Evolutionary conservation across 2,329 filamentous ascomycete species (phyloP), one percentile per base, ranked within the genome.

Genomic region (Metarhizium anisopliae): DNA sequence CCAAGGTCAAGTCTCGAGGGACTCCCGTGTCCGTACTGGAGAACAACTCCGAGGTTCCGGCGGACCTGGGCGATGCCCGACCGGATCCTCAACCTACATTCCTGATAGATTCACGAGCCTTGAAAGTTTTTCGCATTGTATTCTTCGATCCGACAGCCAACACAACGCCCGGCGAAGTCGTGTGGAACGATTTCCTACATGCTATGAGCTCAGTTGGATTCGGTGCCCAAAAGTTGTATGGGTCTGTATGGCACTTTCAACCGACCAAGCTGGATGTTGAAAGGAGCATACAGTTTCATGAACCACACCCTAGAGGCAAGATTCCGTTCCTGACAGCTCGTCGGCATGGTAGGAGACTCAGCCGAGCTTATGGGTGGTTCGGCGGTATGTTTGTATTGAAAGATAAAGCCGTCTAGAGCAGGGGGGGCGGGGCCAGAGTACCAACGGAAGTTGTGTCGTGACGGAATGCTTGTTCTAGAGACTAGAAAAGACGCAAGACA

Each of bases 191-290:
- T 53, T 79, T 83, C 53, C 61, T 83, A 0, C 73, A 77, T 55
- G 79, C 79, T 0, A 78, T 84, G 77, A 60, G 61, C 0, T 68
- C 69, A 0, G 70, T 72, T 0, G 82, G 80, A 0, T 83, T 85
- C 54, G 57, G 61, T 0, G 73, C 73, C 0, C 68, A 81, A 65
- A 84, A 86, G 66, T 70, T 84, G 0, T 82, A 83, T 57, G 80
- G 81, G 32, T 84, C 79, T 1, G 77, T 77, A 0, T 86, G 83
- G 83, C 77, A 83, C 11, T 85, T 85, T 58, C 71, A 68, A 14
- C 77, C 77, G 3, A 63, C 63, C 4, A 61, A 60, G 3, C 57
- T 74, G 25, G 71, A 76, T 53, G 69, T 75, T 0, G 68, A 74
- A 43, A 66, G 75, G 4, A 74, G 72, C 29, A 85, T 85, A 36